Percentiles rank a stretch among this genome's conserved stretches.
These are phyloP conservation scores for Porphyrellus cyaneotinctus DNA, from an alignment of 768 basidiomycete species.

Conservation along the genomic window DNA sequence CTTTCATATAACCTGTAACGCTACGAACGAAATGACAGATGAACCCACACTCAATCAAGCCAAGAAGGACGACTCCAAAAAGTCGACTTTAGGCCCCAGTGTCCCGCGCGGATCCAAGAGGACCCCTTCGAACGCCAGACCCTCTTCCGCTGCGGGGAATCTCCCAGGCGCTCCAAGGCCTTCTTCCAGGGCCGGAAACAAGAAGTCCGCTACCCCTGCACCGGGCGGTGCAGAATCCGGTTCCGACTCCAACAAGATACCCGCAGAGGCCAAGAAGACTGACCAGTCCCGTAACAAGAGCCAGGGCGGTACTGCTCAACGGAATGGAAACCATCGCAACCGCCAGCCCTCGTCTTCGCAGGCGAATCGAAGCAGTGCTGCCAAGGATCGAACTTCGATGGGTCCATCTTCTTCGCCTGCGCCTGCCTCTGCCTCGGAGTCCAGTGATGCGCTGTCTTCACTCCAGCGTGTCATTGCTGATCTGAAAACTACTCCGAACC, in stretches of 20 bases:
- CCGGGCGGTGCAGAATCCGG: conserved; percentile 56
- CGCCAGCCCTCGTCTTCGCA: conserved; percentile 56
- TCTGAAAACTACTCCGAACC: conserved; percentile 73
- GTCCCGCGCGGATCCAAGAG: conserved; percentile 57
- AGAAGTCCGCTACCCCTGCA: conserved; percentile 41
- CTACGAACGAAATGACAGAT: conserved; percentile 90
- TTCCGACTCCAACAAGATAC: conserved; percentile 67
- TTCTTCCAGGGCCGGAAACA: conserved; percentile 64
- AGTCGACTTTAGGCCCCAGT: conserved; percentile 42
- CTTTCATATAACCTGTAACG: conserved; percentile 37
- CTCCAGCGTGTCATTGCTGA: conserved; percentile 94
- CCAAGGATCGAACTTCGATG: conserved; percentile 44
- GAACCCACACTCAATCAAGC: conserved; percentile 49
- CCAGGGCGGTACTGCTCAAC: conserved; percentile 43
- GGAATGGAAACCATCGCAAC: conserved; percentile 52
- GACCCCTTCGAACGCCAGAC: conserved; percentile 43
- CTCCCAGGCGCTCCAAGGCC: conserved; percentile 50
- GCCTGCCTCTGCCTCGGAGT: conserved; percentile 52
- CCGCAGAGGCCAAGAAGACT: conserved; percentile 51
- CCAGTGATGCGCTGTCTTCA: conserved; percentile 78
- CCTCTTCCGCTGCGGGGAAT: conserved; percentile 40
- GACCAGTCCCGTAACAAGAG: conserved; percentile 48
- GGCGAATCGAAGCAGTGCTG: conserved; percentile 47
- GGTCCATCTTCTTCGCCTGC: conserved; percentile 42
- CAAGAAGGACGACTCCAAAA: conserved; percentile 73